These are phyloP conservation scores for Symbiodinium natans DNA, from an alignment of 73 alveolate genomes.

Conservation along the genomic window DNA sequence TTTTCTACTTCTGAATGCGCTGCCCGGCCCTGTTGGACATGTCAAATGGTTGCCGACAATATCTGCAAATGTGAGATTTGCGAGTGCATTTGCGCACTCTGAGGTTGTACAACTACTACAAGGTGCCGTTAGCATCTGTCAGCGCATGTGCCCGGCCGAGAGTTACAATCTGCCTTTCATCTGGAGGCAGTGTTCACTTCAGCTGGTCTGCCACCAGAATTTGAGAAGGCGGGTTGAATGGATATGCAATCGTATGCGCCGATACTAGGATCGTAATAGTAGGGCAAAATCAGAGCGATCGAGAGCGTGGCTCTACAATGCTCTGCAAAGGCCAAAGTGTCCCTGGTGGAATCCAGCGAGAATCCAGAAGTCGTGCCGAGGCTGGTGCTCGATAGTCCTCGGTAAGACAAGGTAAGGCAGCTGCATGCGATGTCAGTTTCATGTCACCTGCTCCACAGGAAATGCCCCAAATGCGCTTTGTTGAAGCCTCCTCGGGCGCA, in stretches of 20 bases:
- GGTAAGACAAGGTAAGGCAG: background rate
- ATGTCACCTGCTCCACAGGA: background rate
- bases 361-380: conserved; percentile 2
- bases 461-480: conserved; percentile 35
- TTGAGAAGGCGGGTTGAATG: background rate
- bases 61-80: no score
- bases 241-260: background rate
- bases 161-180: no score
- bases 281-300: no score
- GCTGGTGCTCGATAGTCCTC: background rate
- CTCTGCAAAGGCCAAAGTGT: background rate
- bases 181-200: conserved; percentile 33
- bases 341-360: background rate
- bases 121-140: background rate
- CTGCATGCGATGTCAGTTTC: background rate
- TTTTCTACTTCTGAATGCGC: conserved; percentile 61
- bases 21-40: background rate
- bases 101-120: conserved; percentile 75
- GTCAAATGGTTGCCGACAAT: background rate
- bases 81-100: background rate
- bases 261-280: no score
- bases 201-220: conserved; percentile 60
- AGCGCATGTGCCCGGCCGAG: background rate
- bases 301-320: no score
- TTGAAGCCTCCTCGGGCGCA: conserved; percentile 82